Conservation (phyloP, 257 asterid species). For the Craterostigma plantagineum region DNA sequence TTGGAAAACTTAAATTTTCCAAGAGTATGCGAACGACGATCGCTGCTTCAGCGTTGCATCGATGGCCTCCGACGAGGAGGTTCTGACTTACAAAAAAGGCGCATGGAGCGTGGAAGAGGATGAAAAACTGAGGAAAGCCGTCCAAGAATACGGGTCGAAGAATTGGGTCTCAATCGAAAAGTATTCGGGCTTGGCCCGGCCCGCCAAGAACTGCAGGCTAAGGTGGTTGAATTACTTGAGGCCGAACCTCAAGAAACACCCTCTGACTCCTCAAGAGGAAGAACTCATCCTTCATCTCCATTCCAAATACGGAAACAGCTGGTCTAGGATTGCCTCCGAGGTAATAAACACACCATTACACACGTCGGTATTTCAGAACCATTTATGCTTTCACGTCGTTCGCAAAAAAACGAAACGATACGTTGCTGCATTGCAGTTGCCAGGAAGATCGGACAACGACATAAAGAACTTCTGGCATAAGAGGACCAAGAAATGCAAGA, state of each 20-base stretch:
- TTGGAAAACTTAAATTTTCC: no score
- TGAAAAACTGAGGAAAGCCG: slow-evolving; percentile 24
- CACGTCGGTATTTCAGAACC: no score
- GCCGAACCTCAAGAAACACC: slow-evolving; percentile 34
- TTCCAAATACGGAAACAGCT: slow-evolving; percentile 29
- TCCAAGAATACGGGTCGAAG: slow-evolving; percentile 23
- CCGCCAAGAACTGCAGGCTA: slow-evolving; percentile 43
- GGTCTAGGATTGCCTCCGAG: slow-evolving; percentile 48
- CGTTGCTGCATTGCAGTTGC: slow-evolving; percentile 23
- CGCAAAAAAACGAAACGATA: no score
- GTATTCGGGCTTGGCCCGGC: slow-evolving; percentile 22
- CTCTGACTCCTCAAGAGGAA: slow-evolving; percentile 27
- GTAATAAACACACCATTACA: slow-evolving; percentile 10
- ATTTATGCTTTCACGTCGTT: no score
- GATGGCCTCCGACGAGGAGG: background rate
- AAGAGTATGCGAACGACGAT: no score
- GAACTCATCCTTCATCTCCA: slow-evolving; percentile 26
- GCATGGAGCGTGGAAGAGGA: slow-evolving; percentile 58
- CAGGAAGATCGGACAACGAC: slow-evolving; percentile 51
- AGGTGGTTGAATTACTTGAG: slow-evolving; percentile 43
- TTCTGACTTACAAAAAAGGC: slow-evolving; percentile 26
- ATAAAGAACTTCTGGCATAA: slow-evolving; percentile 55
- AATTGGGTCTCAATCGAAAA: slow-evolving; percentile 31
- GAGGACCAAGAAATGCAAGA: slow-evolving; percentile 29
- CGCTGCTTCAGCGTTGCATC: no score